phyloP scores from a whole-genome alignment of 164 flowering plant species.

The Protea cynaroides region DNA sequence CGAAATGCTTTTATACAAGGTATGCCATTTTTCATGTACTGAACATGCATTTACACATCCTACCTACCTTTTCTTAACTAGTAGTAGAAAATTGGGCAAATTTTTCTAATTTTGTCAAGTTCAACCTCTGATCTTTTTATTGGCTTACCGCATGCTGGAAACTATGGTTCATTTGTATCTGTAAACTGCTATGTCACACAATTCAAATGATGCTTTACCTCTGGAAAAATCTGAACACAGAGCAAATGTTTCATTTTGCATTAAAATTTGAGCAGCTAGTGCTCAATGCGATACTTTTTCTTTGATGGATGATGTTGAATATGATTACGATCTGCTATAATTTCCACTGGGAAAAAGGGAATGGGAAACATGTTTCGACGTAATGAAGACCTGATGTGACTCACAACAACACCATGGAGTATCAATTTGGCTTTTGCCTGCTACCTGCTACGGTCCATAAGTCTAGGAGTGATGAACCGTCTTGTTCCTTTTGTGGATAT shows the following conservation, averaged over 20 bases:
- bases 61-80: neutral
- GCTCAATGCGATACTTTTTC: too few relatives aligned
- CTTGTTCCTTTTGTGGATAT: too few relatives aligned
- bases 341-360: neutral
- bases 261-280: too few relatives aligned
- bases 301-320: neutral
- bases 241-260: neutral
- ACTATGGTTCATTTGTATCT: neutral
- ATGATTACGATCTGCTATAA: neutral
- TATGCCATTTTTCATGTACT: slow-evolving; percentile 12
- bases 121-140: neutral
- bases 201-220: too few relatives aligned
- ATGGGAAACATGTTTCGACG: neutral
- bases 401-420: too few relatives aligned
- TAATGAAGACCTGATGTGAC: too few relatives aligned
- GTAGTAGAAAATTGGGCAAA: neutral
- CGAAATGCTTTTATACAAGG: slow-evolving; percentile 98
- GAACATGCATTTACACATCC: neutral
- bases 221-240: too few relatives aligned
- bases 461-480: too few relatives aligned
- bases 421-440: too few relatives aligned
- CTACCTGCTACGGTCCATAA: too few relatives aligned
- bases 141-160: neutral
- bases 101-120: too few relatives aligned
- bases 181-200: too few relatives aligned